Base-by-base conservation (phyloP, 225 moss, liverwort and hornwort species). In the Anthoceros angustus region DNA sequence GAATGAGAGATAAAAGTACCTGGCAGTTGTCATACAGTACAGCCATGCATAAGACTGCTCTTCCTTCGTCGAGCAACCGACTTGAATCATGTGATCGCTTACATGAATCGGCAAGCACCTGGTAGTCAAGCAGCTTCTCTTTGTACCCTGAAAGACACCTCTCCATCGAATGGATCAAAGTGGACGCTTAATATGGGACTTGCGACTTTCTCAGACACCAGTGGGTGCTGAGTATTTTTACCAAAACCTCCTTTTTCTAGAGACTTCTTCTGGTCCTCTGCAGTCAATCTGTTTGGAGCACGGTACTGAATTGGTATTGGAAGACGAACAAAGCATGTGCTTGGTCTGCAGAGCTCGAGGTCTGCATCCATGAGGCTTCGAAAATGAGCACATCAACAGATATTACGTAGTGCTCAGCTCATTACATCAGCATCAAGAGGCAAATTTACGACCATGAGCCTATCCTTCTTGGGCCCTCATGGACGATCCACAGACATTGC, bases 11-110 rank as follows among this genome's bases (percentile, higher is more conserved):
- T 38, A 26, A 38, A 40, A 42, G 65, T 50, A 84, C 95, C 84
- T 88, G 88, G 64, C 79, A 85, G 67, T 88, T 95, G 78, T 95
- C 95, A 43, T 88, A 88, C 63, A 91, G 71, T 67, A 95, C 76
- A 8, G 83, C 95, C 77, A 84, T 91, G 72, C 84, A 81, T 25
- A 95, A 71, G 69, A 86, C 77, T 50, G 74, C 74, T 76, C 84
- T 85, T 0, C 82, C 95, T 74, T 88, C 91, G 63, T 95, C 95
- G 63, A 82, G 82, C 74, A 82, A 88, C 70, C 83, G 87, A 16
- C 74, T 68, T 18, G 88, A 85, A 75, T 95, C 86, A 79, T 78
- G 74, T 68, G 83, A 83, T 43, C 91, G 83, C 67, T 79, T 80
- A 15, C 86, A 68, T 6, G 88, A 77, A 66, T 95, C 86, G 0